Conservation (phyloP, 345 rosid genomes). For the Citrus reticulata region DNA sequence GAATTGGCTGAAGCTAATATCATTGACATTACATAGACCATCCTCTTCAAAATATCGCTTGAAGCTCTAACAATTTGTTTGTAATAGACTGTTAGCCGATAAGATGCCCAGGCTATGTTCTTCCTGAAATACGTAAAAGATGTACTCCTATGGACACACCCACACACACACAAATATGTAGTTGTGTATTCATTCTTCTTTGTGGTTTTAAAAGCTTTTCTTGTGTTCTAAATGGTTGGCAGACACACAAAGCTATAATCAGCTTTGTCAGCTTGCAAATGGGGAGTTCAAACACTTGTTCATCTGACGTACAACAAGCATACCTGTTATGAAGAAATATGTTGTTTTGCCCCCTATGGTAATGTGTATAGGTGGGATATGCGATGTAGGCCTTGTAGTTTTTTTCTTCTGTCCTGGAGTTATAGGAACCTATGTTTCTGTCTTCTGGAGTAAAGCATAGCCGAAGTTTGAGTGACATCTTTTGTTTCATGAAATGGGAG, state of each 20-base stretch:
- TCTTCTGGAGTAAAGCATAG: background rate
- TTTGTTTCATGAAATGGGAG: background rate
- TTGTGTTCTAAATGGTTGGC: conserved; percentile 16
- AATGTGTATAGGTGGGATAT: conserved; percentile 9
- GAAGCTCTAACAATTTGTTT: background rate
- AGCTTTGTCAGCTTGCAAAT: conserved; percentile 83
- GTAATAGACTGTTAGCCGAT: background rate
- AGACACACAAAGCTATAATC: conserved; percentile 62
- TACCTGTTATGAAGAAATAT: background rate
- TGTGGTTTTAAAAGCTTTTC: background rate
- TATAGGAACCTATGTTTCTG: background rate
- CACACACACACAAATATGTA: background rate
- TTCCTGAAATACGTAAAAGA: background rate
- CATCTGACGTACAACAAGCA: conserved; percentile 33
- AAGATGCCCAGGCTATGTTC: background rate
- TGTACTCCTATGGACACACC: background rate
- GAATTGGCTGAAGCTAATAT: background rate
- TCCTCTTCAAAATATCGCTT: background rate
- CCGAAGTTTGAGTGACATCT: background rate
- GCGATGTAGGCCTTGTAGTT: background rate
- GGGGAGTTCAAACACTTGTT: conserved; percentile 72
- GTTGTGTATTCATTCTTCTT: background rate
- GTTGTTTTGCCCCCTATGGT: background rate
- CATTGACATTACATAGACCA: background rate
- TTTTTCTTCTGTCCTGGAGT: background rate